phyloP scores from a whole-genome alignment of 768 basidiomycete species.

The Tubosaeta sp. region DNA sequence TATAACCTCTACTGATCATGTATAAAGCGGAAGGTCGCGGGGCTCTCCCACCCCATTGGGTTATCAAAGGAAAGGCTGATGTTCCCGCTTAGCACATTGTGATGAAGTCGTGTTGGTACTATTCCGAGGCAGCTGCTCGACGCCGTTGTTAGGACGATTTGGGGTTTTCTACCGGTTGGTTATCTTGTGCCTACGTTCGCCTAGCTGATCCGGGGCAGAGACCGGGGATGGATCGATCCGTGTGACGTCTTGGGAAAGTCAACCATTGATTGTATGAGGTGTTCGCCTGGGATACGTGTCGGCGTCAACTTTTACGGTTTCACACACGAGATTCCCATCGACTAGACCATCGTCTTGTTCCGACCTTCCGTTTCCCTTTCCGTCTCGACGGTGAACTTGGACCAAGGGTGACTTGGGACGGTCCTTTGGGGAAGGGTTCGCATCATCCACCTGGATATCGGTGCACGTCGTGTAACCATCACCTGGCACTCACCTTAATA shows the following conservation, averaged over 20 bases:
- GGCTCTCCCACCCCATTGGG: constrained; percentile 70
- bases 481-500: too few species aligned
- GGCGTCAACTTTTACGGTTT: not conserved
- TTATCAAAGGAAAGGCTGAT: constrained; percentile 76
- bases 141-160: constrained; percentile 46
- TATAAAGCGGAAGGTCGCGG: constrained; percentile 37
- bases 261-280: not conserved
- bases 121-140: constrained; percentile 26
- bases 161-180: constrained; percentile 41
- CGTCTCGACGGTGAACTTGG: too few species aligned
- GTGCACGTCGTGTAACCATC: too few species aligned
- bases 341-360: not conserved
- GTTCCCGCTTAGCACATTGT: constrained; percentile 58
- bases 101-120: constrained; percentile 47
- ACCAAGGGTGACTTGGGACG: too few species aligned
- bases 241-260: too few species aligned
- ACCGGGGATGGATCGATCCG: not conserved
- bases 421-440: too few species aligned
- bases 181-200: not conserved
- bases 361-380: not conserved
- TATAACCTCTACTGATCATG: not conserved
- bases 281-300: not conserved
- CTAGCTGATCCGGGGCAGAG: constrained; percentile 5
- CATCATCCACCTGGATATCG: too few species aligned
- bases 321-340: not conserved